A percentile compares a stretch with the other conserved stretches of the same genome.
Evolutionary conservation across 805 yeast genomes (phyloP).

Genomic region (Suhomyces sp.): DNA sequence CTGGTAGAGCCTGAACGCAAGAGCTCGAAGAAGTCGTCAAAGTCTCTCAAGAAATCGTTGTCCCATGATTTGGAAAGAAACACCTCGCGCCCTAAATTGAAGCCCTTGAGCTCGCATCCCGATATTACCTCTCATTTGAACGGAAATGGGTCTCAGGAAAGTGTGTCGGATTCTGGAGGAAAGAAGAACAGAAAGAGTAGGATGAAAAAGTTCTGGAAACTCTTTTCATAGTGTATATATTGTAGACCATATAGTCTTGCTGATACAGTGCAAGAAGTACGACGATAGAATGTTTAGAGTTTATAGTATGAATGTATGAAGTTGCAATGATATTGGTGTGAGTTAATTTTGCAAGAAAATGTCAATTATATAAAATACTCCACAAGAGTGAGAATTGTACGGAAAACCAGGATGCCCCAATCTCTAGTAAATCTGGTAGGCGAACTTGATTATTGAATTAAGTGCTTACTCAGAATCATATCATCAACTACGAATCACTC

Average conservation of each 20-base stretch:
- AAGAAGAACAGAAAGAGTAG: constrained; percentile 24
- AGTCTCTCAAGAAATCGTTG: constrained; percentile 31
- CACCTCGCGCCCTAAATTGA: constrained; percentile 22
- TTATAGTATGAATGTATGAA: too few relatives aligned
- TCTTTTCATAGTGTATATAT: not conserved
- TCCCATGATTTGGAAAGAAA: constrained; percentile 32
- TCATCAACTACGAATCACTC: too few relatives aligned
- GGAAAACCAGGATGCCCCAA: too few relatives aligned
- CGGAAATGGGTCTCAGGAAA: not conserved
- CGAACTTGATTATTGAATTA: too few relatives aligned
- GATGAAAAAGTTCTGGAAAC: constrained; percentile 35
- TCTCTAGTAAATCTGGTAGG: too few relatives aligned
- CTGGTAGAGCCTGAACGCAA: not conserved
- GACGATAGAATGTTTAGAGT: too few relatives aligned
- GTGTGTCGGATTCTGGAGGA: not conserved
- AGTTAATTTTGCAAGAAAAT: too few relatives aligned
- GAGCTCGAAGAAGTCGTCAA: constrained; percentile 1
- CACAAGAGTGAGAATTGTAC: too few relatives aligned
- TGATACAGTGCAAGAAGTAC: too few relatives aligned
- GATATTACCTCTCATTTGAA: constrained; percentile 18
- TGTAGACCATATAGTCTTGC: not conserved
- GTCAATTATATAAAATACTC: too few relatives aligned
- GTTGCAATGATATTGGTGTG: too few relatives aligned
- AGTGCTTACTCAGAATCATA: too few relatives aligned
- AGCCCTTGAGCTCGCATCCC: constrained; percentile 40